phyloP scores from a whole-genome alignment of 306 rosid species.

The Abrus pulchellus region DNA sequence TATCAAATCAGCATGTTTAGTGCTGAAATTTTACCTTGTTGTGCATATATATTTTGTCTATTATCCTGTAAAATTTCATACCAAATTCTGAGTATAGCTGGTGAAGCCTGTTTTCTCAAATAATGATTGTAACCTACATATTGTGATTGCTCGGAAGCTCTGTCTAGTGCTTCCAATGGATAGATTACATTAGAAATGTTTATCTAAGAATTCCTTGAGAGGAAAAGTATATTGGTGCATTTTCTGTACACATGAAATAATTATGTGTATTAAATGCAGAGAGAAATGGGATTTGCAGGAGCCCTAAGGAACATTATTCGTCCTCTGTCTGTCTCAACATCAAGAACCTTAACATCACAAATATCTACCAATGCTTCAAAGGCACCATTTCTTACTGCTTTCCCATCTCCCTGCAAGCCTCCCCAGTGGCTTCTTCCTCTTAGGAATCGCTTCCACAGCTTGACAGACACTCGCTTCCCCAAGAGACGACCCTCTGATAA shows the following conservation, averaged over 20 bases:
- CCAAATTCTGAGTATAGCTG: neutral
- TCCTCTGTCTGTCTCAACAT: slow-evolving; percentile 54
- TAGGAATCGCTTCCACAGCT: slow-evolving; percentile 67
- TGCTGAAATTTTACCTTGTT: neutral
- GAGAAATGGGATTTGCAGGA: slow-evolving; percentile 72
- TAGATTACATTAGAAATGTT: neutral
- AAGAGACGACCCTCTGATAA: slow-evolving; percentile 77
- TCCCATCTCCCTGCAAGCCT: slow-evolving; percentile 36
- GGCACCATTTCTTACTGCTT: slow-evolving; percentile 42
- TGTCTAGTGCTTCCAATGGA: neutral
- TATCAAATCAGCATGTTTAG: neutral
- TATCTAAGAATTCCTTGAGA: neutral
- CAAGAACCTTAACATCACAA: slow-evolving; percentile 44
- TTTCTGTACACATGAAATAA: neutral
- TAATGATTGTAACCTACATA: neutral
- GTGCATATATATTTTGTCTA: slow-evolving; percentile 19
- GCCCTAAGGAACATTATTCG: slow-evolving; percentile 63
- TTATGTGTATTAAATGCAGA: slow-evolving; percentile 28
- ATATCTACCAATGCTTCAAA: neutral
- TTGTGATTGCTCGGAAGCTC: neutral
- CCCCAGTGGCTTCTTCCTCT: slow-evolving; percentile 63
- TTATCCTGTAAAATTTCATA: neutral
- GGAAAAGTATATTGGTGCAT: slow-evolving; percentile 3
- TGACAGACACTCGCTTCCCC: slow-evolving; percentile 86
- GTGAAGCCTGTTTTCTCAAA: neutral